phyloP scores from a whole-genome alignment of 345 rosid genomes.

The Syzygium aromaticum region DNA sequence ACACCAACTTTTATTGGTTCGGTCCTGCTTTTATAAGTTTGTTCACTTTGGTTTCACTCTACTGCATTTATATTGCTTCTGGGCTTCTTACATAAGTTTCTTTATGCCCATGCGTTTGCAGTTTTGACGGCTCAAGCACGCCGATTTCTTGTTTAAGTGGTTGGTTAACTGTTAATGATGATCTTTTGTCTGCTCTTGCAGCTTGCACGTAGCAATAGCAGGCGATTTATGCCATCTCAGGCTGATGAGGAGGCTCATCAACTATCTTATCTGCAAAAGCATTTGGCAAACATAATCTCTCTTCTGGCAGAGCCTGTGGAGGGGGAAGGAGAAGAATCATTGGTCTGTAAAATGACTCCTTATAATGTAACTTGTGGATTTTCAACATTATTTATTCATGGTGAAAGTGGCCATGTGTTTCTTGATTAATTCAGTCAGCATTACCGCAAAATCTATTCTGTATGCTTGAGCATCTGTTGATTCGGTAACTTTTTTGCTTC shows the following conservation, averaged over 20 bases:
- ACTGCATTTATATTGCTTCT: neutral
- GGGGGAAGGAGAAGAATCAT: conserved; percentile 82
- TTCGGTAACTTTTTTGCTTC: neutral
- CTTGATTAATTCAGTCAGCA: neutral
- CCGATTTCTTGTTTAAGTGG: neutral
- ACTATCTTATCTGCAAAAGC: conserved; percentile 89
- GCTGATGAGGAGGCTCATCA: conserved; percentile 99
- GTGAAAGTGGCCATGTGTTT: neutral
- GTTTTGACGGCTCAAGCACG: neutral
- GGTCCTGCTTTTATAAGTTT: neutral
- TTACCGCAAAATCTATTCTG: neutral
- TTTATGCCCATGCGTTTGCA: neutral
- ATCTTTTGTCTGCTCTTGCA: conserved; percentile 10
- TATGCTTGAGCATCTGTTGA: neutral
- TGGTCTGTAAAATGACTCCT: conserved; percentile 40
- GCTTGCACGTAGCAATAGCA: conserved; percentile 98
- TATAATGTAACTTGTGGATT: neutral
- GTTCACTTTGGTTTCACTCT: neutral
- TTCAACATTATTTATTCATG: neutral
- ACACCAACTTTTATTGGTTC: neutral
- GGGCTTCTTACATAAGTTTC: neutral
- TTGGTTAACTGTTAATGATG: neutral
- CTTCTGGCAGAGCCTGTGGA: conserved; percentile 89
- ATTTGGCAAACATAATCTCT: conserved; percentile 72
- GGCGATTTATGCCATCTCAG: conserved; percentile 93